Conservation (phyloP, 2,329 filamentous ascomycete genomes). For the Cercospora zeae-maydis region DNA sequence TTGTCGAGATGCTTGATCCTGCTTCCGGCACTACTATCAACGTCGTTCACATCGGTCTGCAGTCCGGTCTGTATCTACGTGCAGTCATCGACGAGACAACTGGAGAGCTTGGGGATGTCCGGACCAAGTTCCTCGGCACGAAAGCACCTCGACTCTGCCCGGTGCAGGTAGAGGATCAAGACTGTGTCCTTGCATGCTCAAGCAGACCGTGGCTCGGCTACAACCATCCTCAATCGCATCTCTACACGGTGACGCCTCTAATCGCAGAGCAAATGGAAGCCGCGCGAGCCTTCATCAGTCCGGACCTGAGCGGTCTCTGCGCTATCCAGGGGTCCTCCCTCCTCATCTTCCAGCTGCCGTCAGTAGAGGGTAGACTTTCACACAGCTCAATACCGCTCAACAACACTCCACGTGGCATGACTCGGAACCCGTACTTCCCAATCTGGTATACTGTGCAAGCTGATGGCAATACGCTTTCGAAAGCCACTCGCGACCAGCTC, state of each 20-base stretch:
- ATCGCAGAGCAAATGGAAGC: constrained; percentile 73
- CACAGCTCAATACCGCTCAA: constrained; percentile 60
- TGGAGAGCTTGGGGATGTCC: constrained; percentile 89
- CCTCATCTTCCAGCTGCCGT: constrained; percentile 66
- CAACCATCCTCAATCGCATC: constrained; percentile 78
- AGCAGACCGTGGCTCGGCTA: constrained; percentile 96
- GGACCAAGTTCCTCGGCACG: constrained; percentile 89
- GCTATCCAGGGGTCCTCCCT: constrained; percentile 29
- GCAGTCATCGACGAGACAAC: constrained; percentile 94
- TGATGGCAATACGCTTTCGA: constrained; percentile 85
- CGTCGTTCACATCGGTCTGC: constrained; percentile 92
- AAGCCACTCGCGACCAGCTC: constrained; percentile 58
- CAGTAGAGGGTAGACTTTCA: constrained; percentile 28
- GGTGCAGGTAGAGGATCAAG: constrained; percentile 80
- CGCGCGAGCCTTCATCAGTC: constrained; percentile 94
- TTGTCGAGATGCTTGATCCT: constrained; percentile 94
- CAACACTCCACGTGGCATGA: constrained; percentile 84
- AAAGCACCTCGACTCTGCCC: constrained; percentile 86
- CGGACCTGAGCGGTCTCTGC: constrained; percentile 56
- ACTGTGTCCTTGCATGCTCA: constrained; percentile 76
- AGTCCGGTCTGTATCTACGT: constrained; percentile 92
- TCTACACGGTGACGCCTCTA: constrained; percentile 87
- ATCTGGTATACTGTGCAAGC: constrained; percentile 93
- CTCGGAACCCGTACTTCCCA: constrained; percentile 81
- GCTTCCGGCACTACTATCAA: constrained; percentile 82